Base-by-base conservation (phyloP, 768 basidiomycete species). In the Lactarius psammicola region DNA sequence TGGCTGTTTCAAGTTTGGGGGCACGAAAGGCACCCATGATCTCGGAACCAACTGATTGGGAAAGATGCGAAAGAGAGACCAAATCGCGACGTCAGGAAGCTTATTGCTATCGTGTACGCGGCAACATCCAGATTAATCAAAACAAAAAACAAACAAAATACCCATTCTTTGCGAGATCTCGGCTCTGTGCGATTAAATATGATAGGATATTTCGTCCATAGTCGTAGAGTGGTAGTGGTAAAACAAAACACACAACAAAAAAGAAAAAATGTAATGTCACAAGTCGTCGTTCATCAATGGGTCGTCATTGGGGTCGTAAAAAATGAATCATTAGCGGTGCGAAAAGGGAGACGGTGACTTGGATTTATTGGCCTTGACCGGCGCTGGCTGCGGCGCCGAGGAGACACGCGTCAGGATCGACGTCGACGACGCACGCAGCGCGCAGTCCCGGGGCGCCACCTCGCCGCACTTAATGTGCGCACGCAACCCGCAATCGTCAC, bases 381-480 rank as follows among this genome's bases (percentile, higher is more conserved):
- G 33, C 5, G 55, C 42, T 0, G 59, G 28, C 11, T 44, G 56
- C 17, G 60, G 55, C 3, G 64, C 34, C 15, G 68, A 59, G 3
- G 65, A n/a, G 9, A 44, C 23, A 5, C 40, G 56, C 20, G 23
- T 38, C n/a, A 62, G 31, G 18, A 51, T 51, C 49, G 49, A 51
- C 23, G 46, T 49, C 23, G 60, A 53, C 18, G 68, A 58, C 26
- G 80, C 78, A 44, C 82, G 84, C n/a, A 85, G 62, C 23, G 89
- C 91, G 71, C 92, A 94, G 75, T 94, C 88, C 60, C 82, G 79
- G 11, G 92, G 92, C 15, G 92, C 92, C 55, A 84, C 72, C 73
- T 95, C 92, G 20, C 92, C 92, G 71, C 93, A 95, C 73, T 92
- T 93, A 68, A 91, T 81, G 72, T 95, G 92, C n/a, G 89, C 84